Conservation (phyloP, 2,329 filamentous ascomycete genomes). For the Zopfia rhizophila region DNA sequence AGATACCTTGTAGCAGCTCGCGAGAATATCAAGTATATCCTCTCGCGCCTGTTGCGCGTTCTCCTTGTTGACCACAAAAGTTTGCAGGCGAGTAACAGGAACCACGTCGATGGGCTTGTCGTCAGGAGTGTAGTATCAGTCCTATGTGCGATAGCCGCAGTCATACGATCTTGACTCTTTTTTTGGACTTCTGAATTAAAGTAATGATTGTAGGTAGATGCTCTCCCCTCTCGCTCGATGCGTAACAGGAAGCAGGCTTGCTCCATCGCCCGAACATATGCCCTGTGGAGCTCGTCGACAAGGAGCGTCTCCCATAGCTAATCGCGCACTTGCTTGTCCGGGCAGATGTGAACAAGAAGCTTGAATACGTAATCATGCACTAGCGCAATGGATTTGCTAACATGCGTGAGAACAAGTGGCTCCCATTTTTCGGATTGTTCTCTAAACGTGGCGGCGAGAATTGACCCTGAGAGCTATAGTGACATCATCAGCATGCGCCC, state of each 20-base stretch:
- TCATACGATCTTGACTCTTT: conserved; percentile 35
- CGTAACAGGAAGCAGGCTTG: conserved; percentile 64
- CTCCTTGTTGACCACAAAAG: conserved; percentile 42
- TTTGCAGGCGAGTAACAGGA: conserved; percentile 1
- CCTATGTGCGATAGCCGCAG: no score
- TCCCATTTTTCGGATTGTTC: conserved; percentile 67
- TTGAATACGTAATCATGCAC: conserved; percentile 64
- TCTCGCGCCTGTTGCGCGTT: conserved; percentile 48
- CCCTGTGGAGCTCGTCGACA: conserved; percentile 55
- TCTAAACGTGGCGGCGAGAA: conserved; percentile 22
- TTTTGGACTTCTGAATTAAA: conserved; percentile 61
- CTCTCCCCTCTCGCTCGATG: conserved; percentile 60
- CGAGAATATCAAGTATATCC: conserved; percentile 69
- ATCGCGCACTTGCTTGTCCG: conserved; percentile 55
- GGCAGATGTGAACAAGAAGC: conserved; percentile 57
- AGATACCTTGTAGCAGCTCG: conserved; percentile 70
- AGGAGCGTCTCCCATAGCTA: conserved; percentile 58
- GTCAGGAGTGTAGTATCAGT: no score
- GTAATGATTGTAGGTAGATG: conserved; percentile 64
- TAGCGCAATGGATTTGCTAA: conserved; percentile 61
- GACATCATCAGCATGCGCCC: no score
- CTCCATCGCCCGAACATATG: conserved; percentile 61
- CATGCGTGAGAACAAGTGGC: conserved; percentile 59
- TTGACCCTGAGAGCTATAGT: conserved; percentile 21
- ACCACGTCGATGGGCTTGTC: conserved; percentile 4